Evolutionary conservation across 768 basidiomycete species (phyloP).

Genomic region (Saitozyma podzolica): DNA sequence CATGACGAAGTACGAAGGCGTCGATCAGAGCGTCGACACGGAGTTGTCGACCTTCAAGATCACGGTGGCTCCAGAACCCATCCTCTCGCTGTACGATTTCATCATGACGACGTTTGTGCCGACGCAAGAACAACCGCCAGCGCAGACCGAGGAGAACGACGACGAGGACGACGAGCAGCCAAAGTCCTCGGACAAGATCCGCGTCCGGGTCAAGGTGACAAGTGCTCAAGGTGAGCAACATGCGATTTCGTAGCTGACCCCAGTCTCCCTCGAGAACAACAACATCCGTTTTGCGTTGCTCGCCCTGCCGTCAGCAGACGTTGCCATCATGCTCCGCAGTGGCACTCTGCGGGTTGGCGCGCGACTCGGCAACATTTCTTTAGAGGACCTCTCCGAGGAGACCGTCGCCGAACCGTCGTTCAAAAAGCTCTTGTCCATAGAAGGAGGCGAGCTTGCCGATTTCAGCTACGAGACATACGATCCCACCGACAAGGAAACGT

Average conservation of each 20-base stretch:
- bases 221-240: slow-evolving; percentile 68
- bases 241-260: slow-evolving; percentile 10
- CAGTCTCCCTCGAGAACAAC: slow-evolving; percentile 77
- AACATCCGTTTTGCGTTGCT: slow-evolving; percentile 74
- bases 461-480: slow-evolving; percentile 92
- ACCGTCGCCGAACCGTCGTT: slow-evolving; percentile 65
- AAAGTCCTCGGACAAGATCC: slow-evolving; percentile 63
- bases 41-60: slow-evolving; percentile 88
- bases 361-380: slow-evolving; percentile 75
- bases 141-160: slow-evolving; percentile 4
- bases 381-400: slow-evolving; percentile 62
- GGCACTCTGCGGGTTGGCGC: slow-evolving; percentile 76
- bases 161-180: slow-evolving; percentile 8
- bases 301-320: slow-evolving; percentile 84
- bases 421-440: slow-evolving; percentile 84
- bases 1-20: slow-evolving; percentile 70
- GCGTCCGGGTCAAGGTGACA: slow-evolving; percentile 77
- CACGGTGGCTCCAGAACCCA: slow-evolving; percentile 82
- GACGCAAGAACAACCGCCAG: slow-evolving; percentile 5
- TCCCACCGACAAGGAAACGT: slow-evolving; percentile 63
- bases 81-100: slow-evolving; percentile 89
- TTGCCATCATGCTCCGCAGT: slow-evolving; percentile 69
- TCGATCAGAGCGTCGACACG: slow-evolving; percentile 84
- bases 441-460: slow-evolving; percentile 90
- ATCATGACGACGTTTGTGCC: slow-evolving; percentile 95